Conservation (phyloP, 1,284 basidiomycete species). For the Ceraceosorus guamensis region DNA sequence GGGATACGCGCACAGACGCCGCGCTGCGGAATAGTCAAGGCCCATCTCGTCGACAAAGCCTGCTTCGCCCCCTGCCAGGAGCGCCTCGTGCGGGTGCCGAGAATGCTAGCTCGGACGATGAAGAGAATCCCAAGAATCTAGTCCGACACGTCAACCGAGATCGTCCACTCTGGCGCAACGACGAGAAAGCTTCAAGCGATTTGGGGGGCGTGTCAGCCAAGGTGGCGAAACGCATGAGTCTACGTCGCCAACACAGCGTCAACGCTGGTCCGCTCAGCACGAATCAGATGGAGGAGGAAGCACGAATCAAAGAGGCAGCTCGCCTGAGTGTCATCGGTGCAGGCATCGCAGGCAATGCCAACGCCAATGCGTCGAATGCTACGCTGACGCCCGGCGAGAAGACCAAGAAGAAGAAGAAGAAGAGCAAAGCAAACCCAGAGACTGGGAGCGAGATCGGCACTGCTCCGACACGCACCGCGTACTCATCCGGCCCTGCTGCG, state of each 20-base stretch:
- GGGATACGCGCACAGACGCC: constrained; percentile 23
- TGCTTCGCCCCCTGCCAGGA: constrained; percentile 2
- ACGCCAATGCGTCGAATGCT: neutral
- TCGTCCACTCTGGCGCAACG: constrained; percentile 15
- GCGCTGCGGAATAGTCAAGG: constrained; percentile 4
- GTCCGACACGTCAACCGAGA: constrained; percentile 38
- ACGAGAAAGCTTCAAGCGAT: constrained; percentile 15
- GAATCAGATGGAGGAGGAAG: constrained; percentile 17
- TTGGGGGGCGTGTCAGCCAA: constrained; percentile 20
- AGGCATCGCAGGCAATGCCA: constrained; percentile 18
- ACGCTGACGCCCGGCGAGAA: constrained; percentile 3
- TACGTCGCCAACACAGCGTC: constrained; percentile 15
- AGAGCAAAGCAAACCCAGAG: constrained; percentile 27
- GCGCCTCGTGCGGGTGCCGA: neutral
- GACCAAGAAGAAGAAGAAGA: constrained; percentile 23
- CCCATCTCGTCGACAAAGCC: constrained; percentile 1
- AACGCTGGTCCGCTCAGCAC: constrained; percentile 34
- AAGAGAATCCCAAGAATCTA: constrained; percentile 30
- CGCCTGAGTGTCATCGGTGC: constrained; percentile 35
- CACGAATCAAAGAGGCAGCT: constrained; percentile 23
- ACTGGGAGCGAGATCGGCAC: constrained; percentile 43
- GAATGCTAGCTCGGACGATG: constrained; percentile 35
- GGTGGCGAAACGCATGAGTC: neutral
- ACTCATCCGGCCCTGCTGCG: neutral
- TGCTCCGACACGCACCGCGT: constrained; percentile 25